Evolutionary conservation across 495 filamentous ascomycete genomes (phyloP).

Genomic region (Hypoxylon crocopeplum): DNA sequence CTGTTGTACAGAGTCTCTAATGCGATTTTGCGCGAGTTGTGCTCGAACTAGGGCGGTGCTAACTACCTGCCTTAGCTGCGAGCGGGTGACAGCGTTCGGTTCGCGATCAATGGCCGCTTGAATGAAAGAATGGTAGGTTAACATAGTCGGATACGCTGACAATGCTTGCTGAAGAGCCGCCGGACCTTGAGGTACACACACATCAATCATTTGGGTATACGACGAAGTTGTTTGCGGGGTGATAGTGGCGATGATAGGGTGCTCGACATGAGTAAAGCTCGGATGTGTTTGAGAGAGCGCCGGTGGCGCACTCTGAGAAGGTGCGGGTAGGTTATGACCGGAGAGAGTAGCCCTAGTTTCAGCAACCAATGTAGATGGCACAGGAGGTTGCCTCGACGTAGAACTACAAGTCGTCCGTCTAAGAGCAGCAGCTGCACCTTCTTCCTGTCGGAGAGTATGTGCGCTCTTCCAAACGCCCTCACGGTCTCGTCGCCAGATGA

Average conservation of each 20-base stretch:
- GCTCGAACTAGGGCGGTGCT: constrained; percentile 48
- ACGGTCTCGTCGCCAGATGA: constrained; percentile 87
- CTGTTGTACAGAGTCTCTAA: constrained; percentile 43
- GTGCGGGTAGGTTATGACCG: constrained; percentile 6
- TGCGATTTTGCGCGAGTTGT: constrained; percentile 51
- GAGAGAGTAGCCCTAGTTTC: neutral
- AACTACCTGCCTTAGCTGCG: constrained; percentile 52
- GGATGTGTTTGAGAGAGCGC: constrained; percentile 23
- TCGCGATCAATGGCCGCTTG: constrained; percentile 52
- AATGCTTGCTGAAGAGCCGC: constrained; percentile 52
- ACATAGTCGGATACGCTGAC: constrained; percentile 50
- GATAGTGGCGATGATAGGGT: constrained; percentile 43
- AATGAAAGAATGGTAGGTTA: constrained; percentile 48
- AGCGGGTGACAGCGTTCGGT: constrained; percentile 46
- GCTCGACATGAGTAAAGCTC: constrained; percentile 39
- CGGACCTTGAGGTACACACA: constrained; percentile 51
- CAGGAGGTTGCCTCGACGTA: constrained; percentile 17
- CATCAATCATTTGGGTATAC: constrained; percentile 51
- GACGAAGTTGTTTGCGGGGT: constrained; percentile 42
- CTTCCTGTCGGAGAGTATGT: constrained; percentile 74
- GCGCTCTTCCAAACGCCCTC: constrained; percentile 81
- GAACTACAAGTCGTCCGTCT: constrained; percentile 15
- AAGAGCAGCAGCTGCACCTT: constrained; percentile 54
- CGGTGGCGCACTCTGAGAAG: constrained; percentile 25
- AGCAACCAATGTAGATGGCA: constrained; percentile 7